Conservation (phyloP, 2,329 filamentous ascomycete genomes). For the Phaeosphaeria sp. region DNA sequence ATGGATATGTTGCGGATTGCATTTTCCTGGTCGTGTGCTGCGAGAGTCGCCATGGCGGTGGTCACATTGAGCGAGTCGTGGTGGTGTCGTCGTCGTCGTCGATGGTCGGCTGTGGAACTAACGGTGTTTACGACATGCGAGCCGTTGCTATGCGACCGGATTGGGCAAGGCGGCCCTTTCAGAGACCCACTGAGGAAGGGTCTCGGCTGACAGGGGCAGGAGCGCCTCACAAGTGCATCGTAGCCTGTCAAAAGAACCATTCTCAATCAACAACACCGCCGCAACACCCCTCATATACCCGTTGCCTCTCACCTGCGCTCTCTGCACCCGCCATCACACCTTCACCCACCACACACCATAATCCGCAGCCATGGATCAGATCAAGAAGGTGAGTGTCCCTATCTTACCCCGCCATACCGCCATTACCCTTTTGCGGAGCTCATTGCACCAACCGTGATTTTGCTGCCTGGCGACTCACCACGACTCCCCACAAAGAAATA, state of each 20-base stretch:
- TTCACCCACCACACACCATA: constrained; percentile 9
- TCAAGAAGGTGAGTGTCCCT: constrained; percentile 78
- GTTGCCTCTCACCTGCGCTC: constrained; percentile 5
- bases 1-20: constrained; percentile 77
- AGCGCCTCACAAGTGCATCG: constrained; percentile 30
- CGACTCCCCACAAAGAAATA: neutral
- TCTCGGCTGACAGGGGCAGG: constrained; percentile 2
- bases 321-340: constrained; percentile 9
- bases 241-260: constrained; percentile 28
- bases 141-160: constrained; percentile 3
- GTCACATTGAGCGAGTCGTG: constrained; percentile 42
- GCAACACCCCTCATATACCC: constrained; percentile 14
- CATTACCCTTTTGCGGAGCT: constrained; percentile 16
- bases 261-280: constrained; percentile 31
- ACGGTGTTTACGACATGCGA: neutral
- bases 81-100: constrained; percentile 11
- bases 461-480: constrained; percentile 3
- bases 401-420: constrained; percentile 43
- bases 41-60: constrained; percentile 69
- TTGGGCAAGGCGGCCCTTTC: constrained; percentile 3
- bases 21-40: constrained; percentile 85
- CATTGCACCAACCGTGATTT: constrained; percentile 7
- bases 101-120: constrained; percentile 2
- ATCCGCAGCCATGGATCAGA: constrained; percentile 73
- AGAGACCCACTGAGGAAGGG: neutral